Base-by-base conservation (phyloP, 495 filamentous ascomycete species). In the Aspergillus mulundensis region DNA sequence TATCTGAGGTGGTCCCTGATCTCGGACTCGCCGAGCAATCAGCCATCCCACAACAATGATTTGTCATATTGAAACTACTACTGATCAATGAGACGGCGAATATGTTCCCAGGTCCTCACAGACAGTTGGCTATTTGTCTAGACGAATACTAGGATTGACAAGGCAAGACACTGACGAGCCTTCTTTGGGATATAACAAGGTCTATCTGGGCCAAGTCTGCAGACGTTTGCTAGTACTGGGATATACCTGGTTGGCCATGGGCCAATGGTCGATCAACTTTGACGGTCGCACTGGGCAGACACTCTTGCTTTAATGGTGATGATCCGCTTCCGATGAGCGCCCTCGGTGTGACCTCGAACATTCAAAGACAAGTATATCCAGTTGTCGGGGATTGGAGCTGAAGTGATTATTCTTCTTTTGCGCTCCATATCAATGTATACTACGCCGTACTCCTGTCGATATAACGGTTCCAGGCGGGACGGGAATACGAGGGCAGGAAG, bases 401-500 rank as follows among this genome's bases (percentile, higher is more conserved):
- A 28, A 28, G 25, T 28, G 25, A 3, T 28, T 28, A 28, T 4
- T 28, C 25, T 28, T 28, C 25, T 8, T 8, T 28, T 28, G 25
- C 3, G 8, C 25, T 8, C 8, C 25, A 8, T 28, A 28, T 28
- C 25, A 28, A 28, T 8, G 25, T 28, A 28, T 28, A 28, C 25
- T 3, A 28, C 25, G 3, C 25, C 25, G 3, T 8, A 8, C 4
- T 8, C 25, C 25, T 28, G 25, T 28, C 25, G 25, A 28, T 4
- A 28, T 28, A 28, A 3, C 25, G 25, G 25, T 28, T 28, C 25
- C 4, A 28, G 25, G 25, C 12, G 12, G 32, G 32, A 15, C 56
- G 43, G 56, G 57, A 45, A 62, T 58, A 57, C 41, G 54, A 41
- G 51, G 34, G 40, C 16, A 40, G 18, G 20, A n/a, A 50, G 63